Conservation (phyloP, 2,329 filamentous ascomycete genomes). For the Fusarium sp. region DNA sequence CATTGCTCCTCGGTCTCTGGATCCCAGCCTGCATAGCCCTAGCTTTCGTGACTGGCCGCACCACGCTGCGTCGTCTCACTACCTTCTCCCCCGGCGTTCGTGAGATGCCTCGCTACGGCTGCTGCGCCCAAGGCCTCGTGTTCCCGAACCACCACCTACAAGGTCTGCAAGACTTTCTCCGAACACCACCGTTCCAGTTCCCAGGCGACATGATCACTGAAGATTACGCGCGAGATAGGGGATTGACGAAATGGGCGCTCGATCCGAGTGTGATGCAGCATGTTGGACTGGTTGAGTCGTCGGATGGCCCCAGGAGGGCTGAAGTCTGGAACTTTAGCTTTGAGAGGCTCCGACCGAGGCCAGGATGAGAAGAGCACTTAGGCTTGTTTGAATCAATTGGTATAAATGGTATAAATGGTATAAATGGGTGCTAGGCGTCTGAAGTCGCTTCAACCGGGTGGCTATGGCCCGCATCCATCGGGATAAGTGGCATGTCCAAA, state of each 20-base stretch:
- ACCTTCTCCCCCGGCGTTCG: slow-evolving; percentile 41
- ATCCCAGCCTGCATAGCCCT: slow-evolving; percentile 47
- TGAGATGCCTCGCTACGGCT: slow-evolving; percentile 53
- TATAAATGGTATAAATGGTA: background rate
- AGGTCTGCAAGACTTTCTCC: slow-evolving; percentile 42
- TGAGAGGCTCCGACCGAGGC: slow-evolving; percentile 33
- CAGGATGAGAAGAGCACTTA: background rate
- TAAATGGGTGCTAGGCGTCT: background rate
- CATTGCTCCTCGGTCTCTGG: slow-evolving; percentile 46
- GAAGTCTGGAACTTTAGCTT: slow-evolving; percentile 54
- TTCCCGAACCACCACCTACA: slow-evolving; percentile 48
- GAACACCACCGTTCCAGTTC: slow-evolving; percentile 48
- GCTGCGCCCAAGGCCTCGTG: slow-evolving; percentile 53
- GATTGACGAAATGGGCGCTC: slow-evolving; percentile 51
- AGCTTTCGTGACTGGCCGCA: slow-evolving; percentile 46
- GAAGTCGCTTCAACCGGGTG: background rate
- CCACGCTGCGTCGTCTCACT: slow-evolving; percentile 43
- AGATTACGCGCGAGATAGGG: slow-evolving; percentile 45
- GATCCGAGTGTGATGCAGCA: slow-evolving; percentile 54
- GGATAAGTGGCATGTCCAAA: background rate
- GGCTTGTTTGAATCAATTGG: background rate
- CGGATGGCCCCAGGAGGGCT: slow-evolving; percentile 41
- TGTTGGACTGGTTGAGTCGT: slow-evolving; percentile 49
- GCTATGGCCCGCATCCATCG: background rate
- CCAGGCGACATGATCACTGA: slow-evolving; percentile 52